Conservation (phyloP, 371 early-diverging fungal genomes). For the Capniomyces stellatus region DNA sequence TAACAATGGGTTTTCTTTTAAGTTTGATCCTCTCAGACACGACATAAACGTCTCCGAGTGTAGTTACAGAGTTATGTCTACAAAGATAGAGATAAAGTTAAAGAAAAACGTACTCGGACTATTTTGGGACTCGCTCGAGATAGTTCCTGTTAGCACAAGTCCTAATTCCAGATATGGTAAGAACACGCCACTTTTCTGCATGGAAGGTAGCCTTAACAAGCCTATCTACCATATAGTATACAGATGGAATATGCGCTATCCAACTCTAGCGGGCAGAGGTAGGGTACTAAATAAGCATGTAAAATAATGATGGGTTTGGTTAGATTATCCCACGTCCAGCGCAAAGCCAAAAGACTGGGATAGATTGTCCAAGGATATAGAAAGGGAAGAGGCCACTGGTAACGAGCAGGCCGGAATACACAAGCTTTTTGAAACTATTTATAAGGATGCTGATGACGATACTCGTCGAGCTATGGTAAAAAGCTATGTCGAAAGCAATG, state of each 20-base stretch:
- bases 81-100: slow-evolving; percentile 85
- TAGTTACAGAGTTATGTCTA: slow-evolving; percentile 48
- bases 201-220: no score
- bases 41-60: slow-evolving; percentile 50
- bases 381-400: slow-evolving; percentile 65
- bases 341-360: slow-evolving; percentile 64
- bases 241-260: no score
- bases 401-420: slow-evolving; percentile 39
- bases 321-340: slow-evolving; percentile 23
- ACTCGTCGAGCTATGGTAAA: slow-evolving; percentile 95
- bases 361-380: slow-evolving; percentile 40
- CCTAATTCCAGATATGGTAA: no score
- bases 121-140: slow-evolving; percentile 15
- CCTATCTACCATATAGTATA: neutral
- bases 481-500: slow-evolving; percentile 86
- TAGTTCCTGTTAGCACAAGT: neutral
- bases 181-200: no score
- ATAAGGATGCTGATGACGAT: slow-evolving; percentile 79
- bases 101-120: slow-evolving; percentile 44
- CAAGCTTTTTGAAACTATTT: slow-evolving; percentile 74
- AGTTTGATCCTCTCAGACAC: slow-evolving; percentile 65
- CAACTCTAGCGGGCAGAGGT: no score
- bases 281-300: no score
- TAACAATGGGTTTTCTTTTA: slow-evolving; percentile 60
- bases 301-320: no score